phyloP scores from a whole-genome alignment of 1,284 basidiomycete genomes.

The Pseudozyma hubeiensis region DNA sequence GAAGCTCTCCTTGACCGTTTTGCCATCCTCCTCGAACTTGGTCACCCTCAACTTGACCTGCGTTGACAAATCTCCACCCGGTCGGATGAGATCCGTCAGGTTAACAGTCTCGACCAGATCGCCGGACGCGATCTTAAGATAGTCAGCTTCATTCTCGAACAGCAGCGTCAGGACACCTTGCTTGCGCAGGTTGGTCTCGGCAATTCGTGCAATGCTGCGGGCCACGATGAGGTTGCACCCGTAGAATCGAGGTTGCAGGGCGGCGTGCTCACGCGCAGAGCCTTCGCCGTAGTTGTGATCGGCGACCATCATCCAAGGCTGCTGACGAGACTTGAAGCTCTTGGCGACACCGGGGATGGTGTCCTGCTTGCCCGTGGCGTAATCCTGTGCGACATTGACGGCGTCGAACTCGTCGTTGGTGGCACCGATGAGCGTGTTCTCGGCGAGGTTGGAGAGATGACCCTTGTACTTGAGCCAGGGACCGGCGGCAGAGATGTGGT shows the following conservation, averaged over 20 bases:
- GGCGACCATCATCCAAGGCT: slow-evolving; percentile 89
- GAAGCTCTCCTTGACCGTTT: slow-evolving; percentile 57
- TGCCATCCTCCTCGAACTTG: slow-evolving; percentile 60
- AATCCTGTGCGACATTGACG: slow-evolving; percentile 70
- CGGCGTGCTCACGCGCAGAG: slow-evolving; percentile 97
- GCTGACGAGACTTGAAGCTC: slow-evolving; percentile 60
- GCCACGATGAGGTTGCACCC: slow-evolving; percentile 73
- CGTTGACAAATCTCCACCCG: slow-evolving; percentile 53
- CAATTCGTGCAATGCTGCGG: slow-evolving; percentile 75
- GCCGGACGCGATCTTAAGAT: slow-evolving; percentile 56
- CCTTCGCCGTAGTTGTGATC: slow-evolving; percentile 93
- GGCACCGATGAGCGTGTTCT: slow-evolving; percentile 79
- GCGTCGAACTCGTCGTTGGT: slow-evolving; percentile 70
- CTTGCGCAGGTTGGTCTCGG: slow-evolving; percentile 73
- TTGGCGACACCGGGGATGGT: slow-evolving; percentile 67
- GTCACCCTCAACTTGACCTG: slow-evolving; percentile 65
- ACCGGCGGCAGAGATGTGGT: slow-evolving; percentile 71
- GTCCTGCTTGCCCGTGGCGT: slow-evolving; percentile 46
- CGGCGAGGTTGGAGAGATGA: slow-evolving; percentile 93
- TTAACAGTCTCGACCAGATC: slow-evolving; percentile 66
- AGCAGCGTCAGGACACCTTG: slow-evolving; percentile 67
- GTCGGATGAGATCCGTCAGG: slow-evolving; percentile 60
- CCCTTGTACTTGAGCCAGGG: slow-evolving; percentile 94
- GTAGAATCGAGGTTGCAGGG: slow-evolving; percentile 95
- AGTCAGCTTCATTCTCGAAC: slow-evolving; percentile 67